Conservation (phyloP, 768 basidiomycete species). For the Mycena chlorophos region DNA sequence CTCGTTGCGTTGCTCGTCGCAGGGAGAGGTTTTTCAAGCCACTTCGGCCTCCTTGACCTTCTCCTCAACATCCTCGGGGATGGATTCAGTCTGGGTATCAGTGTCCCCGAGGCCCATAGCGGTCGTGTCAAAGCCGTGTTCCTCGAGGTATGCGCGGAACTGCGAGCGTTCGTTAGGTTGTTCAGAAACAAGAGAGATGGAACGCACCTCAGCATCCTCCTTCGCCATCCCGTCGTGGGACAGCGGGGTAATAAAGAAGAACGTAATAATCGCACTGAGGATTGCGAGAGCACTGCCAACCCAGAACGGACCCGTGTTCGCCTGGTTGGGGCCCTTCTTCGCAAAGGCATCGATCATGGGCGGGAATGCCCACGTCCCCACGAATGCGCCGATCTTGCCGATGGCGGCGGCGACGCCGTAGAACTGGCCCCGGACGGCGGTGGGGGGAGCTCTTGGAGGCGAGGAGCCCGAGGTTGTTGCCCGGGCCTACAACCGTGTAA, state of each 20-base stretch:
- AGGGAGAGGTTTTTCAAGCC: too few relatives aligned
- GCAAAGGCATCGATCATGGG: slow-evolving; percentile 70
- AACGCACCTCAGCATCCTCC: slow-evolving; percentile 65
- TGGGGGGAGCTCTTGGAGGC: slow-evolving; percentile 85
- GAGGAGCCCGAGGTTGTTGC: slow-evolving; percentile 82
- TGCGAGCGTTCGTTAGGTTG: slow-evolving; percentile 25
- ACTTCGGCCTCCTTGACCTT: slow-evolving; percentile 13
- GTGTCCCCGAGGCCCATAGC: slow-evolving; percentile 58
- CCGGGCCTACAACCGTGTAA: slow-evolving; percentile 59
- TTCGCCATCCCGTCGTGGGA: slow-evolving; percentile 74
- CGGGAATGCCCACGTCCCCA: slow-evolving; percentile 52
- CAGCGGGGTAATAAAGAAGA: slow-evolving; percentile 74
- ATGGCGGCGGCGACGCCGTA: slow-evolving; percentile 86
- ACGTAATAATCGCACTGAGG: slow-evolving; percentile 70
- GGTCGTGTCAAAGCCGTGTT: slow-evolving; percentile 75
- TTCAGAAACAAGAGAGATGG: neutral
- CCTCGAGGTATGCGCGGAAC: slow-evolving; percentile 84
- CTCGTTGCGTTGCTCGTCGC: too few relatives aligned
- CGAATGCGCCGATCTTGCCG: slow-evolving; percentile 73
- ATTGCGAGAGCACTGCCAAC: slow-evolving; percentile 81
- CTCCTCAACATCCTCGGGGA: slow-evolving; percentile 15
- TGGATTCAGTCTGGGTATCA: neutral
- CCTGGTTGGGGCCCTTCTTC: slow-evolving; percentile 43
- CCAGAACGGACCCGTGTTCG: slow-evolving; percentile 88
- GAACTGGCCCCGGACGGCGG: slow-evolving; percentile 81